Conservation (phyloP, 768 basidiomycete species). For the Suillus tomentosus region DNA sequence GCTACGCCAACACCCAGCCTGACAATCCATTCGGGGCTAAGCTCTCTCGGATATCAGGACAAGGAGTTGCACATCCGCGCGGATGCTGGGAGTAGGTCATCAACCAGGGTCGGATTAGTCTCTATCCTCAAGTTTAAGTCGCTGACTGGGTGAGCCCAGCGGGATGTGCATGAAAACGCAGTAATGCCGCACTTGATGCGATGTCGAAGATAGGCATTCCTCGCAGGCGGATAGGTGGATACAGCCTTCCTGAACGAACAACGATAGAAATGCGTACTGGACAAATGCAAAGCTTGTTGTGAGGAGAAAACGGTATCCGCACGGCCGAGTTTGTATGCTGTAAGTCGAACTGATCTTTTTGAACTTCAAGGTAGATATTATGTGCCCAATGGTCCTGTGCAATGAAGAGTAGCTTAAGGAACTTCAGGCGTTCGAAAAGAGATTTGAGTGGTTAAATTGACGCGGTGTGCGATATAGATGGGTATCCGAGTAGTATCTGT, state of each 20-base stretch:
- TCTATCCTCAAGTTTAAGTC: background rate
- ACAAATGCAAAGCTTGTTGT: background rate
- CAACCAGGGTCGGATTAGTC: background rate
- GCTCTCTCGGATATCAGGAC: background rate
- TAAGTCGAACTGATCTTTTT: background rate
- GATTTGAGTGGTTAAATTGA: background rate
- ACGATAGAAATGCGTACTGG: background rate
- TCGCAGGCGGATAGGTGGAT: background rate
- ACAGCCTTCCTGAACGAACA: background rate
- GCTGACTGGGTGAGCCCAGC: background rate
- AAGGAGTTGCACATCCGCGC: background rate
- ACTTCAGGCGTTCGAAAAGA: background rate
- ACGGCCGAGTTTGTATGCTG: background rate
- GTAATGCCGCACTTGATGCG: background rate
- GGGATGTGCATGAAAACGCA: background rate
- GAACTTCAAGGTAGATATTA: background rate
- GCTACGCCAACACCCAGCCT: conserved; percentile 69
- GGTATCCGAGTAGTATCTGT: background rate
- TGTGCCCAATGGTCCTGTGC: background rate
- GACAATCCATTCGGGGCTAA: conserved; percentile 69
- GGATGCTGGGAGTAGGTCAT: background rate
- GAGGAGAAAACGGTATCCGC: too few species aligned
- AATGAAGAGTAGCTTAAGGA: background rate
- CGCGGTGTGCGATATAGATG: background rate
- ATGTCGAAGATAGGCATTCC: background rate